Conservation (phyloP, 2,329 filamentous ascomycete genomes). For the Thelonectria rubi region DNA sequence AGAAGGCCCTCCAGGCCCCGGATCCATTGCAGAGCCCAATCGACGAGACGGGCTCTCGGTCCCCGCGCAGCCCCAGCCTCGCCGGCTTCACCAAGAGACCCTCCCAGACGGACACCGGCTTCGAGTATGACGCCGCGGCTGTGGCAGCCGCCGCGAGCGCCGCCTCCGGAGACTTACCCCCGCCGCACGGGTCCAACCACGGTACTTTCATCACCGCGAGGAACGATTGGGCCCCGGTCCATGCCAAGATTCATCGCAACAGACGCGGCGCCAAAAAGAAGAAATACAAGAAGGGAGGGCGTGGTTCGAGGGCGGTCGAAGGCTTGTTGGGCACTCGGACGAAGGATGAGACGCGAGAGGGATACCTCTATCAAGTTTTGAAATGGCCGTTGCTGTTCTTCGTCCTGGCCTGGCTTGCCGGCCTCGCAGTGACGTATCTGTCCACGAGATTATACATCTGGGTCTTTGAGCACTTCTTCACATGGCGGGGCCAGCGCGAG, state of each 20-base stretch:
- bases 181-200: slow-evolving; percentile 41
- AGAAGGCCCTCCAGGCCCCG: slow-evolving; percentile 81
- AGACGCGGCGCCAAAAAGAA: slow-evolving; percentile 52
- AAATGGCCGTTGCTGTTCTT: slow-evolving; percentile 91
- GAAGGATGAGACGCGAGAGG: slow-evolving; percentile 93
- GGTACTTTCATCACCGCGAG: slow-evolving; percentile 82
- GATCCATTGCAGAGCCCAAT: slow-evolving; percentile 73
- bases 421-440: slow-evolving; percentile 77
- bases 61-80: slow-evolving; percentile 53
- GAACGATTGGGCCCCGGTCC: slow-evolving; percentile 94
- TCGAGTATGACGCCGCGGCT: slow-evolving; percentile 48
- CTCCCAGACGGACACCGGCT: slow-evolving; percentile 44
- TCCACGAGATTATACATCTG: slow-evolving; percentile 89
- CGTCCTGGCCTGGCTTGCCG: slow-evolving; percentile 81
- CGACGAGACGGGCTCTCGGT: slow-evolving; percentile 58
- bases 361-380: slow-evolving; percentile 85
- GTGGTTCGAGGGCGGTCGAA: slow-evolving; percentile 51
- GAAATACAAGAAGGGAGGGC: slow-evolving; percentile 41
- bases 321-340: slow-evolving; percentile 64
- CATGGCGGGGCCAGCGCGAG: slow-evolving; percentile 85
- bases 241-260: slow-evolving; percentile 67
- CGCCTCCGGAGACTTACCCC: slow-evolving; percentile 48
- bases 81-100: slow-evolving; percentile 55
- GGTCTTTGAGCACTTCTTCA: slow-evolving; percentile 88
- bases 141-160: slow-evolving; percentile 52